phyloP scores from a whole-genome alignment of 2,329 filamentous ascomycete species.

The Alternaria hordeiaustralica region DNA sequence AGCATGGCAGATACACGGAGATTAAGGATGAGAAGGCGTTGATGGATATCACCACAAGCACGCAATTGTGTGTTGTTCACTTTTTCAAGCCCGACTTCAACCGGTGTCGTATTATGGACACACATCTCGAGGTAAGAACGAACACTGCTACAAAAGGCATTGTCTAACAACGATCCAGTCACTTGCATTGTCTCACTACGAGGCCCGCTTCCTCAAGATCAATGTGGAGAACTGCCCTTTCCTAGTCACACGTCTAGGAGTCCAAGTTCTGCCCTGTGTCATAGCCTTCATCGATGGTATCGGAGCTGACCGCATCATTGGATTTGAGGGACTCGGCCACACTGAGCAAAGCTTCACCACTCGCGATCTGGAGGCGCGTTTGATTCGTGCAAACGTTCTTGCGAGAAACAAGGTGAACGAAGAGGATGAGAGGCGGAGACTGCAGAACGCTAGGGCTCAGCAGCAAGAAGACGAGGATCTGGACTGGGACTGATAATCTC shows the following conservation, averaged over 20 bases:
- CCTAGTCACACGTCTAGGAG: slow-evolving; percentile 63
- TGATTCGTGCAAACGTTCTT: slow-evolving; percentile 60
- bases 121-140: slow-evolving; percentile 56
- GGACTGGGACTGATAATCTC: slow-evolving; percentile 56
- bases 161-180: slow-evolving; percentile 35
- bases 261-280: slow-evolving; percentile 66
- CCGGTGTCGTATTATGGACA: slow-evolving; percentile 68
- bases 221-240: slow-evolving; percentile 67
- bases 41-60: slow-evolving; percentile 66
- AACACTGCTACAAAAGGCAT: not conserved
- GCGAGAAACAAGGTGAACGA: slow-evolving; percentile 59
- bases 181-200: slow-evolving; percentile 63
- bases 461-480: slow-evolving; percentile 54
- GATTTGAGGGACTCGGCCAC: slow-evolving; percentile 64
- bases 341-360: slow-evolving; percentile 62
- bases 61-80: slow-evolving; percentile 65
- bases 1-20: slow-evolving; percentile 62
- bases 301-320: slow-evolving; percentile 63
- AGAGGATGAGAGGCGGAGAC: slow-evolving; percentile 47
- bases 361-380: slow-evolving; percentile 59
- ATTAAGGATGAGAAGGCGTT: slow-evolving; percentile 65
- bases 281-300: slow-evolving; percentile 64
- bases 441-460: slow-evolving; percentile 39
- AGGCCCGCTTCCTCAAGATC: slow-evolving; percentile 64
- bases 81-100: slow-evolving; percentile 70